Conservation (phyloP, 345 rosid species). For the Trapa incisa region DNA sequence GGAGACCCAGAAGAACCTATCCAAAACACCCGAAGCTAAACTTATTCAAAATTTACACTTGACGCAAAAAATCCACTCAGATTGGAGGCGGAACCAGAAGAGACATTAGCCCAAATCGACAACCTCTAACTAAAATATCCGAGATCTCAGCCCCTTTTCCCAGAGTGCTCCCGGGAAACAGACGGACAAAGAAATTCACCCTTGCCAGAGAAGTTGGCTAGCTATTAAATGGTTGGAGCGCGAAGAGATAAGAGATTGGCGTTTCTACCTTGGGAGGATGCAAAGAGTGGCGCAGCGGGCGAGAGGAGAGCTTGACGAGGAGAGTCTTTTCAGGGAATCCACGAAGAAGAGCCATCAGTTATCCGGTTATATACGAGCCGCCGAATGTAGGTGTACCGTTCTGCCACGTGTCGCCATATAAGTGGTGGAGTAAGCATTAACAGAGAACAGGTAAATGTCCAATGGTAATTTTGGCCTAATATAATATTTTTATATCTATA, state of each 20-base stretch:
- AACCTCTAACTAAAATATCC: not conserved
- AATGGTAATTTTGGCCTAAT: too few relatives aligned
- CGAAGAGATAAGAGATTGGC: not conserved
- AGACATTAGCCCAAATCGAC: not conserved
- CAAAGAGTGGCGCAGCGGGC: conserved; percentile 5
- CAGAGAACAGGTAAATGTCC: too few relatives aligned
- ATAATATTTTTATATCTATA: too few relatives aligned
- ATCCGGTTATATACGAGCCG: not conserved
- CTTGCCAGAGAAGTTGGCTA: not conserved
- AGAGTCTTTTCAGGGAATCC: not conserved
- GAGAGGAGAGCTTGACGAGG: not conserved
- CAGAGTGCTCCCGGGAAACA: not conserved
- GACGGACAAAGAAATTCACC: not conserved
- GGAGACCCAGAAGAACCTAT: not conserved
- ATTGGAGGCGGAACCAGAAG: not conserved
- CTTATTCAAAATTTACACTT: not conserved
- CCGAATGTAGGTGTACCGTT: too few relatives aligned
- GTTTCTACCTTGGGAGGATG: conserved; percentile 15
- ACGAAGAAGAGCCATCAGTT: not conserved
- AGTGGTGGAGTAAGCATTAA: not conserved
- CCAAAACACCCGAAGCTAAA: not conserved
- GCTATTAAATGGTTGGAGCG: not conserved
- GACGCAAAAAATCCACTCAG: not conserved
- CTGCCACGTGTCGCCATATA: not conserved
- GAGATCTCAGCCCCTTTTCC: not conserved